These are phyloP conservation scores for Jaminaea rosea DNA, from an alignment of 1,284 basidiomycete genomes.

Conservation along the genomic window DNA sequence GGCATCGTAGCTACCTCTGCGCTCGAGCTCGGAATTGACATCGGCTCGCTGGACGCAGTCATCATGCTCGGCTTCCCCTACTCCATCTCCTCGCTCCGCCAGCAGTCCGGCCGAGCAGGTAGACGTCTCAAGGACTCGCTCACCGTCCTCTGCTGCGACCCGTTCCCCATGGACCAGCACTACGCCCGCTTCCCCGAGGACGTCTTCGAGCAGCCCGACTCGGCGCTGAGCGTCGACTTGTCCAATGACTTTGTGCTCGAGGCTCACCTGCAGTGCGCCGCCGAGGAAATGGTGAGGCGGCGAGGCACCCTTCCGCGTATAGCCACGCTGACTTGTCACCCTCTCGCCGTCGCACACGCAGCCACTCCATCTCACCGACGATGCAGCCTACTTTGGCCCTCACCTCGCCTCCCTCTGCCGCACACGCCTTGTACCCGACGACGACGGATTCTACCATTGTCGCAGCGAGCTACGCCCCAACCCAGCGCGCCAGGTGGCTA, in stretches of 20 bases:
- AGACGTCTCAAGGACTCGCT: constrained; percentile 71
- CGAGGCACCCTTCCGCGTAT: too few species aligned
- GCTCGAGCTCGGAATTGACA: constrained; percentile 81
- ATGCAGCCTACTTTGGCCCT: constrained; percentile 64
- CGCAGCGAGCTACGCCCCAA: constrained; percentile 68
- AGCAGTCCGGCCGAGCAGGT: constrained; percentile 82
- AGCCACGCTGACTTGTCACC: too few species aligned
- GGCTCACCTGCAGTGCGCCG: constrained; percentile 79
- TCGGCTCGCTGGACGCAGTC: constrained; percentile 76
- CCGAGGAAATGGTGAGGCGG: constrained; percentile 76
- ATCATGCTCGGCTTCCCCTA: constrained; percentile 80
- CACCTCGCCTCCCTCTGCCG: constrained; percentile 51
- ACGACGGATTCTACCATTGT: constrained; percentile 66
- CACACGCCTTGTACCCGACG: constrained; percentile 56
- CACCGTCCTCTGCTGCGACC: constrained; percentile 67
- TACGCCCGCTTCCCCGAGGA: constrained; percentile 61
- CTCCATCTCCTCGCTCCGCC: constrained; percentile 56
- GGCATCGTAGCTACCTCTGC: constrained; percentile 84
- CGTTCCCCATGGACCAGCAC: constrained; percentile 66
- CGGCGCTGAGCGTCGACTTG: constrained; percentile 64
- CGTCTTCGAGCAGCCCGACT: constrained; percentile 50
- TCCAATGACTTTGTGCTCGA: constrained; percentile 69
- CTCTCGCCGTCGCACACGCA: too few species aligned
- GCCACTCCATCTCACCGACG: constrained; percentile 59
- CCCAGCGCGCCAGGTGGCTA: constrained; percentile 59